Conservation (phyloP, 805 yeast genomes). For the Candida broadrunensis region DNA sequence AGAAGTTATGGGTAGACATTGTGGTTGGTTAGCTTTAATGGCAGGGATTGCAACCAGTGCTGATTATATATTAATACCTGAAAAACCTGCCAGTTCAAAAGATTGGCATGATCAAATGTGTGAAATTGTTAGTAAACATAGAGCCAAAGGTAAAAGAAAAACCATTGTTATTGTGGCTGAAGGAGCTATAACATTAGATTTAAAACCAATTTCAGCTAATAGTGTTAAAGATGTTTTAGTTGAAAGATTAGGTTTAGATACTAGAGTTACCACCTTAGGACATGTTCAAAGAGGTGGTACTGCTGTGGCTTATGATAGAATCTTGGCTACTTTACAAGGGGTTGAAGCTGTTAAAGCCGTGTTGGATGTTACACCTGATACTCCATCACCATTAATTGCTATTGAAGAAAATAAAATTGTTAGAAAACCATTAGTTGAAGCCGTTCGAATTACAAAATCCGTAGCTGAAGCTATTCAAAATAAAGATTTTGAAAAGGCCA, state of each 20-base stretch:
- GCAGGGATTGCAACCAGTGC: conserved; percentile 97
- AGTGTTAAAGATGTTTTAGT: conserved; percentile 81
- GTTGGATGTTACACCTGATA: conserved; percentile 78
- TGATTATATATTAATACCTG: conserved; percentile 92
- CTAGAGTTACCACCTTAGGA: conserved; percentile 92
- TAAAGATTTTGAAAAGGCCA: conserved; percentile 83
- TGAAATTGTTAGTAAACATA: conserved; percentile 71
- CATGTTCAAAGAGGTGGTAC: conserved; percentile 99
- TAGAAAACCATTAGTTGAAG: conserved; percentile 82
- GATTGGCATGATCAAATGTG: conserved; percentile 82
- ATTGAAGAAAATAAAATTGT: conserved; percentile 83
- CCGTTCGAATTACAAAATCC: conserved; percentile 81
- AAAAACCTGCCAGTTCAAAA: conserved; percentile 74
- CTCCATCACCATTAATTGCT: conserved; percentile 95
- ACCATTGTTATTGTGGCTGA: conserved; percentile 97
- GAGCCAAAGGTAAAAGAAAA: conserved; percentile 86
- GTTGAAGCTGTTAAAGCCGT: conserved; percentile 96
- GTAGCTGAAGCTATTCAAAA: conserved; percentile 84
- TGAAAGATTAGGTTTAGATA: conserved; percentile 77
- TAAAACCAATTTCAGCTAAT: conserved; percentile 76
- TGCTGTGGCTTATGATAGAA: conserved; percentile 92
- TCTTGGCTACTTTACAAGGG: conserved; percentile 93
- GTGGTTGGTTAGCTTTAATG: conserved; percentile 98
- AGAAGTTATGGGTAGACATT: conserved; percentile 99
- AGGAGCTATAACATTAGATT: conserved; percentile 86